Percentiles rank a stretch among this genome's conserved stretches.
Conservation (phyloP, 805 yeast species). For the Zygosaccharomyces bisporus region DNA sequence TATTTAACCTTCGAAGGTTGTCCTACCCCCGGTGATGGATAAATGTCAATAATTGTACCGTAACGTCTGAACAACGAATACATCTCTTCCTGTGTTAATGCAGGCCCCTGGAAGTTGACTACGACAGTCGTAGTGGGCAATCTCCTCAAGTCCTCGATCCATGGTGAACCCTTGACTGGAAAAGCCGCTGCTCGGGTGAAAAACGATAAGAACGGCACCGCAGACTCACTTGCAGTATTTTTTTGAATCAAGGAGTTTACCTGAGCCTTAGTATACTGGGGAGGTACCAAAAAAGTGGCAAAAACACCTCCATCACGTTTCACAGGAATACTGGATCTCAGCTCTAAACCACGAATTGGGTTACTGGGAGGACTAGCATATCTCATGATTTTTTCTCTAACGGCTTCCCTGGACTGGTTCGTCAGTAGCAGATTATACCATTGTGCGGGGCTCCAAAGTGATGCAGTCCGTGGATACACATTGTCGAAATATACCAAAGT, state of each 20-base stretch:
- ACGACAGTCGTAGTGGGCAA: conserved; percentile 61
- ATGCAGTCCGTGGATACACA: conserved; percentile 45
- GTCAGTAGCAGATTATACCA: conserved; percentile 40
- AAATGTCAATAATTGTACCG: conserved; percentile 75
- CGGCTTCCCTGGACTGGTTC: conserved; percentile 39
- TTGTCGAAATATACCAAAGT: conserved; percentile 56
- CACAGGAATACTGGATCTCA: conserved; percentile 64
- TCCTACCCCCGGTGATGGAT: conserved; percentile 49
- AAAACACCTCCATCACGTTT: conserved; percentile 92
- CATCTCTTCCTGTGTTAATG: conserved; percentile 71
- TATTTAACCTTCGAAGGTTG: conserved; percentile 55
- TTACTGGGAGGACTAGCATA: conserved; percentile 39
- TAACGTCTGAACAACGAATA: conserved; percentile 82
- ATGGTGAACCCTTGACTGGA: conserved; percentile 87
- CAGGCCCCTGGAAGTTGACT: conserved; percentile 72
- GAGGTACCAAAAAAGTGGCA: conserved; percentile 68
- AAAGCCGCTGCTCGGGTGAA: conserved; percentile 53
- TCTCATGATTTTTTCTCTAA: conserved; percentile 38
- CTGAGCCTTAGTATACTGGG: conserved; percentile 45
- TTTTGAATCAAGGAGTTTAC: conserved; percentile 49
- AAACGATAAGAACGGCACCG: conserved; percentile 38
- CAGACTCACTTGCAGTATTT: conserved; percentile 42
- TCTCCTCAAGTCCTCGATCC: conserved; percentile 91
- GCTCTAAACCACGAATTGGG: conserved; percentile 42
- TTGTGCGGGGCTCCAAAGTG: conserved; percentile 46